Conservation (phyloP, 73 alveolate species). For the Paramecium sexaurelia region DNA sequence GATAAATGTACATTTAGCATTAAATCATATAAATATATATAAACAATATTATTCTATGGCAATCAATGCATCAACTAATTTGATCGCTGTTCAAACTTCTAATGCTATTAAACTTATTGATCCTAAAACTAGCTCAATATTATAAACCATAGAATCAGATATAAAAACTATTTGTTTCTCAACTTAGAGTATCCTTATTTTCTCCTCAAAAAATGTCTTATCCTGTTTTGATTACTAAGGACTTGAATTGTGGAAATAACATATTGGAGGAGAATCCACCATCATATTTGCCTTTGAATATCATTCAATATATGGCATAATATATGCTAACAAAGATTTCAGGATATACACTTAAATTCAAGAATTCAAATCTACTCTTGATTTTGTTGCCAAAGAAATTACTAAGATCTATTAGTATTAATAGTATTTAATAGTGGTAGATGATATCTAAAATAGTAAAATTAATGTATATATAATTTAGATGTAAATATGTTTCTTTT, state of each 20-base stretch:
- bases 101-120: background rate
- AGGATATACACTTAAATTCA: background rate
- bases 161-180: background rate
- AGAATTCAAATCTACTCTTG: background rate
- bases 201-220: background rate
- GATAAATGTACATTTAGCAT: background rate
- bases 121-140: background rate
- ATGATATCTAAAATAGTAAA: background rate
- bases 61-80: background rate
- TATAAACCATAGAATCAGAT: background rate
- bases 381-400: background rate
- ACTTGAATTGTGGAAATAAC: slow-evolving; percentile 20
- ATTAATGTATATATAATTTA: background rate
- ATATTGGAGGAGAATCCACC: background rate
- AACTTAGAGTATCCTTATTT: background rate
- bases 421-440: background rate
- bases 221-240: background rate
- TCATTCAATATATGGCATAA: background rate
- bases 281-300: background rate
- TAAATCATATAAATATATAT: too few relatives aligned
- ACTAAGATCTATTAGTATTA: background rate
- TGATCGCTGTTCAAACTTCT: background rate
- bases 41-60: background rate
- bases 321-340: background rate
- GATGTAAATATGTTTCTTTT: background rate